A percentile compares a stretch with the other conserved stretches of the same genome.
These are phyloP conservation scores for Coemansia umbellata DNA, from an alignment of 192 early-diverging fungal species.

Conservation along the genomic window DNA sequence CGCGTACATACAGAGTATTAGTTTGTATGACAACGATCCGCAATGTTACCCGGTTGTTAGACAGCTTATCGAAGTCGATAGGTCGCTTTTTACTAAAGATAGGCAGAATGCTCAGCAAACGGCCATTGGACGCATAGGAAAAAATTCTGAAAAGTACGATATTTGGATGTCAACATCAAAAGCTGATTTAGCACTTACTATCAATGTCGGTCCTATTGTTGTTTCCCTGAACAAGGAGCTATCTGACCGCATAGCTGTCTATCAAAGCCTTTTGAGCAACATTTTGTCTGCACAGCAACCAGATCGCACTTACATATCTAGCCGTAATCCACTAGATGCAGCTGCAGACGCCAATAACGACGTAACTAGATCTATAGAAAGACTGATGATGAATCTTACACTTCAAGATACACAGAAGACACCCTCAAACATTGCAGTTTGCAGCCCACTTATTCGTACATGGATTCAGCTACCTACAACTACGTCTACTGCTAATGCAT, in stretches of 20 bases:
- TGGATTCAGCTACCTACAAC: slow-evolving; percentile 45
- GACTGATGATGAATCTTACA: slow-evolving; percentile 38
- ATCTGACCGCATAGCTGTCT: slow-evolving; percentile 25
- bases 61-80: slow-evolving; percentile 29
- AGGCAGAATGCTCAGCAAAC: background rate
- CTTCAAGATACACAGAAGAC: slow-evolving; percentile 21
- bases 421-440: slow-evolving; percentile 40
- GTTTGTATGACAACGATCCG: slow-evolving; percentile 44
- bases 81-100: slow-evolving; percentile 8
- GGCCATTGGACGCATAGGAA: background rate
- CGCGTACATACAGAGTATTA: slow-evolving; percentile 29
- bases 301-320: background rate
- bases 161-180: slow-evolving; percentile 30
- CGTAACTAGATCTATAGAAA: slow-evolving; percentile 35
- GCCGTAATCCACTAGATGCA: background rate
- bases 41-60: slow-evolving; percentile 31
- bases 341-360: background rate
- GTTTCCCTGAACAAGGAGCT: slow-evolving; percentile 40
- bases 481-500: background rate
- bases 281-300: slow-evolving; percentile 1
- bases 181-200: slow-evolving; percentile 19
- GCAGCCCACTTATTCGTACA: slow-evolving; percentile 45
- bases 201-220: slow-evolving; percentile 38
- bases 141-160: slow-evolving; percentile 27
- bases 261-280: slow-evolving; percentile 21